Percentiles rank a stretch among this genome's conserved stretches.
These are phyloP conservation scores for Yamadazyma sp. DNA, from an alignment of 805 yeast species.

Conservation along the genomic window DNA sequence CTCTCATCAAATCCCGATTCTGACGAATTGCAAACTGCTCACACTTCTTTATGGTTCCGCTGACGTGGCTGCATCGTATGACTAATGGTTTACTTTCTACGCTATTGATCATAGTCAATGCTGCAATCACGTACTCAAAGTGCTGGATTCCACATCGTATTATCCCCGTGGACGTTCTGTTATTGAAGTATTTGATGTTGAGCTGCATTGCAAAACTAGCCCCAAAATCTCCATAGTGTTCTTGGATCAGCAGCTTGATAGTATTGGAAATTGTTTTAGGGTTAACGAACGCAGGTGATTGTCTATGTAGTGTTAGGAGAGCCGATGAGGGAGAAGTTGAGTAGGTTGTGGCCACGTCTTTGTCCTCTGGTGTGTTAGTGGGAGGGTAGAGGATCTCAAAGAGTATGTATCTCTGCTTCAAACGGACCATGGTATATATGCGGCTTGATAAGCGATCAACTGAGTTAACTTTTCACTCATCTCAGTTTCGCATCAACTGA, in stretches of 20 bases:
- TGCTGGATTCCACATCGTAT: constrained; percentile 71
- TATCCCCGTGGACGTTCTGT: constrained; percentile 80
- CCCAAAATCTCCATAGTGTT: constrained; percentile 79
- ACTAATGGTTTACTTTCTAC: constrained; percentile 52
- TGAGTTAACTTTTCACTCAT: not conserved
- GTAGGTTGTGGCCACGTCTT: constrained; percentile 11
- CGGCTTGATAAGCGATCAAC: not conserved
- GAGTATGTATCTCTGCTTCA: constrained; percentile 79
- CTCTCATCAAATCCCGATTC: constrained; percentile 38
- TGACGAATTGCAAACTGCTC: constrained; percentile 63
- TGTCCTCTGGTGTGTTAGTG: not conserved
- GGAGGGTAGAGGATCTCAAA: constrained; percentile 78
- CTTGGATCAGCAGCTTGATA: constrained; percentile 55
- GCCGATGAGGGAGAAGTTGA: constrained; percentile 34
- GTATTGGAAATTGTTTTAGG: constrained; percentile 51
- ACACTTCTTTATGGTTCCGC: constrained; percentile 87
- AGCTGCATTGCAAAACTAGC: constrained; percentile 62
- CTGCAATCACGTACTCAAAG: constrained; percentile 61
- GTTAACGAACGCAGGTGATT: constrained; percentile 49
- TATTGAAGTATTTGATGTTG: constrained; percentile 76
- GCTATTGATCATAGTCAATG: constrained; percentile 55
- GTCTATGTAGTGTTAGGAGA: constrained; percentile 48
- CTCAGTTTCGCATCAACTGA: constrained; percentile 1
- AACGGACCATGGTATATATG: constrained; percentile 66
- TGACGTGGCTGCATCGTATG: constrained; percentile 63